These are phyloP conservation scores for Fusarium sulawesiense DNA, from an alignment of 2,329 filamentous ascomycete genomes.

Conservation along the genomic window DNA sequence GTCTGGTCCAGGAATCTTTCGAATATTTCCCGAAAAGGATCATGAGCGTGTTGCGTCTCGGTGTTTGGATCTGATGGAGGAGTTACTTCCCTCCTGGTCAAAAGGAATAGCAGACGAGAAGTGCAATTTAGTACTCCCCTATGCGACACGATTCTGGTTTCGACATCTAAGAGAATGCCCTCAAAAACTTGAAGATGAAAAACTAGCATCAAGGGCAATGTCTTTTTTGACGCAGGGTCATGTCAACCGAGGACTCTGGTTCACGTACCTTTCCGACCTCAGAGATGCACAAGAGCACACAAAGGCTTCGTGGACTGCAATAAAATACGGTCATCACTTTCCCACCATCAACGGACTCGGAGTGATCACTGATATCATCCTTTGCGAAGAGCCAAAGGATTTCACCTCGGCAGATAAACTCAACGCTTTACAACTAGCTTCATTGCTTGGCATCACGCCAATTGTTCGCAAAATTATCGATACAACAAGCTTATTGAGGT, in stretches of 20 bases:
- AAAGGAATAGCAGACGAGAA: neutral
- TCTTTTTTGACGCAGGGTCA: neutral
- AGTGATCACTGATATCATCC: neutral
- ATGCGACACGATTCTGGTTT: constrained; percentile 10
- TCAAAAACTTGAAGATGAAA: neutral
- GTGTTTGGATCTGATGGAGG: constrained; percentile 7
- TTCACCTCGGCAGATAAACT: neutral
- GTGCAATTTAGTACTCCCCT: neutral
- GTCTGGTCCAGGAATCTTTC: neutral
- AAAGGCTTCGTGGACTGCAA: neutral
- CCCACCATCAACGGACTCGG: neutral
- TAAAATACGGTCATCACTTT: neutral
- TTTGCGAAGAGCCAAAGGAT: neutral
- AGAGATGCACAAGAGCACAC: neutral
- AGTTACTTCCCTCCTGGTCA: neutral
- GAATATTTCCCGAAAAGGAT: neutral
- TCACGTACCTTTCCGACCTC: neutral
- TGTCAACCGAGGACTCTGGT: constrained; percentile 3
- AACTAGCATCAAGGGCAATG: neutral
- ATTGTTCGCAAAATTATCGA: constrained; percentile 2
- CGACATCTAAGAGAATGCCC: constrained; percentile 7
- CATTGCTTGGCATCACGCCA: neutral
- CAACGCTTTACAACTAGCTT: constrained; percentile 4
- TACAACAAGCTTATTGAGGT: neutral
- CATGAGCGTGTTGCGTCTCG: constrained; percentile 5